These are phyloP conservation scores for Blepharisma stoltei DNA, from an alignment of 73 alveolate species.

Conservation along the genomic window DNA sequence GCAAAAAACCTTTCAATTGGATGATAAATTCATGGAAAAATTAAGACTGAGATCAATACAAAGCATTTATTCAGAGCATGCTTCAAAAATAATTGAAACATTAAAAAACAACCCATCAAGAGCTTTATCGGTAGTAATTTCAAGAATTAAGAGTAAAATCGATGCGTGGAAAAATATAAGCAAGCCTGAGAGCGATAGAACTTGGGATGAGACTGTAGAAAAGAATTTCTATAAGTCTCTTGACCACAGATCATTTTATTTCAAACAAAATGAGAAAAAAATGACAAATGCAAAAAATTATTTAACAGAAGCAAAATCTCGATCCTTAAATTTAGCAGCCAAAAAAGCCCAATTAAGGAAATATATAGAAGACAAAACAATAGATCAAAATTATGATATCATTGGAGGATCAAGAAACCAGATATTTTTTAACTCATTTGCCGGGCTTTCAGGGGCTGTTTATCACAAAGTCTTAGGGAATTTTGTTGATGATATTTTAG, in stretches of 20 bases:
- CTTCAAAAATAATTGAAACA: constrained; percentile 39
- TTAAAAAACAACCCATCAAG: constrained; percentile 36
- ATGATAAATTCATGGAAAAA: neutral
- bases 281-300: neutral
- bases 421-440: neutral
- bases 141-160: constrained; percentile 40
- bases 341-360: neutral
- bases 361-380: neutral
- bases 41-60: neutral
- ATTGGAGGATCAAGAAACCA: constrained; percentile 24
- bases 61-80: constrained; percentile 25
- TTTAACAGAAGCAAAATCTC: constrained; percentile 13
- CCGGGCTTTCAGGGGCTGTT: constrained; percentile 24
- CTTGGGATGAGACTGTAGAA: constrained; percentile 48
- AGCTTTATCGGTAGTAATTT: constrained; percentile 37
- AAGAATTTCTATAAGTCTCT: constrained; percentile 51
- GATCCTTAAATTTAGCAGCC: neutral
- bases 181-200: constrained; percentile 29
- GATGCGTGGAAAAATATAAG: constrained; percentile 37
- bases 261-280: constrained; percentile 45
- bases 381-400: constrained; percentile 6
- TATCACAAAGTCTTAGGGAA: neutral
- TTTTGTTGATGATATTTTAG: neutral
- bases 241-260: constrained; percentile 58
- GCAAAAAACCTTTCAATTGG: constrained; percentile 6